phyloP scores from a whole-genome alignment of 306 rosid genomes.

The Parietaria judaica region DNA sequence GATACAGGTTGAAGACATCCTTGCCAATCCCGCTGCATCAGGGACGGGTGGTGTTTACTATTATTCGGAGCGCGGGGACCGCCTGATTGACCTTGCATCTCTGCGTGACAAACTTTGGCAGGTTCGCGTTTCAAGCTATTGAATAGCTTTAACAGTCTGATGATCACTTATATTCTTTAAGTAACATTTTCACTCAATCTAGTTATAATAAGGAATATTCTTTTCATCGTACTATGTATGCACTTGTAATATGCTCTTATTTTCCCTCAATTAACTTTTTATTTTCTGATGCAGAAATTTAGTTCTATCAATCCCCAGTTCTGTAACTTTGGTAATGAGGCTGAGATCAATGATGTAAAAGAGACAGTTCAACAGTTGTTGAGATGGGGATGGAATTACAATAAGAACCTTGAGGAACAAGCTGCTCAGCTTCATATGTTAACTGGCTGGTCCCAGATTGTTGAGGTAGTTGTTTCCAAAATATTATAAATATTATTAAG shows the following conservation, averaged over 20 bases:
- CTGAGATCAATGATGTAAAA: conserved; percentile 57
- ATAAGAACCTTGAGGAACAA: conserved; percentile 96
- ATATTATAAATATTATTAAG: not conserved
- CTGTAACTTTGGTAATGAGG: conserved; percentile 60
- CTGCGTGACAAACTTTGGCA: conserved; percentile 91
- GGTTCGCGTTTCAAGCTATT: conserved; percentile 40
- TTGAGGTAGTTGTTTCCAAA: conserved; percentile 53
- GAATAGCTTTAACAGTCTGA: not conserved
- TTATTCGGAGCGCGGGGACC: conserved; percentile 94
- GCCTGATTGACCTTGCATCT: conserved; percentile 77
- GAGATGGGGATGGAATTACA: conserved; percentile 99
- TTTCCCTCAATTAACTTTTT: conserved; percentile 8
- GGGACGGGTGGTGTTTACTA: conserved; percentile 81
- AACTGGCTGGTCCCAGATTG: conserved; percentile 95
- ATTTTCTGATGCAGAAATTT: conserved; percentile 45
- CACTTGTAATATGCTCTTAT: not conserved
- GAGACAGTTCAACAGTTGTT: conserved; percentile 82
- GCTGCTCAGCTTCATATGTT: conserved; percentile 97
- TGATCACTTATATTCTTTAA: not conserved
- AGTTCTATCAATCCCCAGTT: conserved; percentile 53
- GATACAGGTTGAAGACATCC: conserved; percentile 67
- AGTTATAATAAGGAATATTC: too few species aligned
- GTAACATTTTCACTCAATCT: not conserved
- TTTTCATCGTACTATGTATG: too few species aligned
- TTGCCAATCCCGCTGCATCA: conserved; percentile 63